A percentile compares a stretch with the other conserved stretches of the same genome.
phyloP scores from a whole-genome alignment of 495 filamentous ascomycete genomes.

The Penicillium atrosanguineum region DNA sequence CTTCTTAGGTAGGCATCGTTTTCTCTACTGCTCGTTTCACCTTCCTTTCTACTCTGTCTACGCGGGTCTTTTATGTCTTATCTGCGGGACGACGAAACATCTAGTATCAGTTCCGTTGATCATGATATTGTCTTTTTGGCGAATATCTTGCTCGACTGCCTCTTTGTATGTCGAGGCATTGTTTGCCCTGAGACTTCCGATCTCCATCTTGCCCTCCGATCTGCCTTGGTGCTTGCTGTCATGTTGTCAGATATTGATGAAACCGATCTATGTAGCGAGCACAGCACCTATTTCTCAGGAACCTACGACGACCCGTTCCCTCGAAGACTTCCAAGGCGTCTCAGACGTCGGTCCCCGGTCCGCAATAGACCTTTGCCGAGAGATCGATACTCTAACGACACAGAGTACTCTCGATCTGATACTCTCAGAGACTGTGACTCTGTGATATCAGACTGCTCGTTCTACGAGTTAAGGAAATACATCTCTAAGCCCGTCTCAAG shows the following conservation, averaged over 20 bases:
- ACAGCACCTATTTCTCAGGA: neutral
- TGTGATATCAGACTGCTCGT: neutral
- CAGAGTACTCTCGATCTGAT: neutral
- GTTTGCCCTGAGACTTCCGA: neutral
- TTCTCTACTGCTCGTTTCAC: neutral
- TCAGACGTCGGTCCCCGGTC: neutral
- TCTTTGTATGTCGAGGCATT: constrained; percentile 1
- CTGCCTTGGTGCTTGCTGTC: neutral
- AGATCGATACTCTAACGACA: neutral
- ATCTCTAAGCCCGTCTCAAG: neutral
- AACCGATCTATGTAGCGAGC: neutral
- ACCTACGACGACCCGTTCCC: neutral
- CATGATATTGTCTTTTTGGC: constrained; percentile 13
- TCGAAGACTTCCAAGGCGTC: neutral
- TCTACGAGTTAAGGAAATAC: neutral
- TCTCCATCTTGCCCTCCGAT: neutral
- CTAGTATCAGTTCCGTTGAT: constrained; percentile 8
- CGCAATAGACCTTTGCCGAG: neutral
- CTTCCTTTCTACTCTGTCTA: neutral
- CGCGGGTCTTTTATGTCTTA: neutral
- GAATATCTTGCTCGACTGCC: constrained; percentile 1
- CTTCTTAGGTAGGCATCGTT: neutral
- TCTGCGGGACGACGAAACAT: neutral
- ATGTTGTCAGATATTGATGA: neutral
- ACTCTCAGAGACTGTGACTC: neutral